Conservation (phyloP, 306 rosid genomes). For the Elaeagnus macrophylla region DNA sequence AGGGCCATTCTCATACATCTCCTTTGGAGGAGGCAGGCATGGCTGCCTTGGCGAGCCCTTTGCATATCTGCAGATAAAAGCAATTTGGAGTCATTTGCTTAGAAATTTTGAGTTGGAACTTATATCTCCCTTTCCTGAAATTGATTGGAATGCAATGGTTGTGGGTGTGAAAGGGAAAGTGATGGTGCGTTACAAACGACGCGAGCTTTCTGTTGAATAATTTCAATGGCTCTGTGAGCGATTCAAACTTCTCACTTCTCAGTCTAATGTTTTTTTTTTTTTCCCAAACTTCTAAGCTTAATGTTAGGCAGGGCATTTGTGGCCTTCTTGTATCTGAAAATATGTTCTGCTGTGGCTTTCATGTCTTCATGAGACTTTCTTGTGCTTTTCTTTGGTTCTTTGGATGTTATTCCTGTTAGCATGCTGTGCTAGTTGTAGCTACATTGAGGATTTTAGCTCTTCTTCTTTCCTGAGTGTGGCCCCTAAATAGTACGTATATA, state of each 20-base stretch:
- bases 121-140: constrained; percentile 82
- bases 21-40: constrained; percentile 94
- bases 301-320: constrained; percentile 13
- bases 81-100: constrained; percentile 86
- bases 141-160: constrained; percentile 98
- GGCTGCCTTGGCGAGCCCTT: constrained; percentile 99
- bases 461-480: no score
- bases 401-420: no score
- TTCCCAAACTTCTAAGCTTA: background rate
- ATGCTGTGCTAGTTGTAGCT: no score
- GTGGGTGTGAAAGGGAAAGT: constrained; percentile 94
- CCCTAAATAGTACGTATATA: no score
- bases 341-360: background rate
- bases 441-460: no score
- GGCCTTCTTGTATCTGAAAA: constrained; percentile 9
- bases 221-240: constrained; percentile 4
- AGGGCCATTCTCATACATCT: constrained; percentile 82
- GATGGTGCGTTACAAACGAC: constrained; percentile 83
- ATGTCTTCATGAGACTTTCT: background rate
- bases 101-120: constrained; percentile 90
- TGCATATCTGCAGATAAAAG: constrained; percentile 91
- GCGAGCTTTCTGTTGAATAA: constrained; percentile 45
- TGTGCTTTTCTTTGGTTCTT: no score
- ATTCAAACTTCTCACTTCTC: no score
- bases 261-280: background rate